A percentile compares a stretch with the other conserved stretches of the same genome.
Conservation (phyloP, 192 early-diverging fungal species). For the Rhizophagus sp. region DNA sequence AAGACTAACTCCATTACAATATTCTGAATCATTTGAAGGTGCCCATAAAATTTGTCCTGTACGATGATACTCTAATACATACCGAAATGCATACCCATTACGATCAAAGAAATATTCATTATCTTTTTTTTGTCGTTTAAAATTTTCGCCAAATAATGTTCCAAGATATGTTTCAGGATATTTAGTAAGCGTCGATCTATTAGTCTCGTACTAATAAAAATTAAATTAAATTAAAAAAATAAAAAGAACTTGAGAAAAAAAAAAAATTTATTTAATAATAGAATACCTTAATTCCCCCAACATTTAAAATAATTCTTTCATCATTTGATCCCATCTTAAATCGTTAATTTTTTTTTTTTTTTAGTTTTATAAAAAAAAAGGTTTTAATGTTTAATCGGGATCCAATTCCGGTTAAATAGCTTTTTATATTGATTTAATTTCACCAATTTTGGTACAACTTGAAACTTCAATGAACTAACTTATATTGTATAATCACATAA, state of each 20-base stretch:
- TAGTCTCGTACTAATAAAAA: not conserved
- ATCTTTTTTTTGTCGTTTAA: not conserved
- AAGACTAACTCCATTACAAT: not conserved
- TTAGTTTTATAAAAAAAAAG: not conserved
- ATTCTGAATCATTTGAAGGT: not conserved
- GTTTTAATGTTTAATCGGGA: not conserved
- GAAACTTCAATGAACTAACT: too few species aligned
- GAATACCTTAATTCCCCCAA: constrained; percentile 12
- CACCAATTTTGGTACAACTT: too few species aligned
- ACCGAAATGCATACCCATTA: constrained; percentile 20
- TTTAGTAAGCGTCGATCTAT: not conserved
- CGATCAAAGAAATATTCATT: constrained; percentile 30
- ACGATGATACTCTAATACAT: constrained; percentile 23
- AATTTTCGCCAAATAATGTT: not conserved
- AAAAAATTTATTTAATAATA: not conserved
- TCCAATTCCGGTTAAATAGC: too few species aligned
- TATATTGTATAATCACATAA: too few species aligned
- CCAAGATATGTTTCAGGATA: constrained; percentile 23
- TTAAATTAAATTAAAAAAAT: not conserved
- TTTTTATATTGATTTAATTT: too few species aligned
- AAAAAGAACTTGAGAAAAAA: not conserved
- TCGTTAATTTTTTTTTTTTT: not conserved
- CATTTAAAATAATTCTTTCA: constrained; percentile 9
- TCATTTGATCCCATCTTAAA: not conserved
- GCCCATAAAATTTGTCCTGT: constrained; percentile 14